Evolutionary conservation across 2,329 filamentous ascomycete genomes (phyloP), one percentile per base, ranked within the genome.

Genomic region (Hypoxylon sp.): DNA sequence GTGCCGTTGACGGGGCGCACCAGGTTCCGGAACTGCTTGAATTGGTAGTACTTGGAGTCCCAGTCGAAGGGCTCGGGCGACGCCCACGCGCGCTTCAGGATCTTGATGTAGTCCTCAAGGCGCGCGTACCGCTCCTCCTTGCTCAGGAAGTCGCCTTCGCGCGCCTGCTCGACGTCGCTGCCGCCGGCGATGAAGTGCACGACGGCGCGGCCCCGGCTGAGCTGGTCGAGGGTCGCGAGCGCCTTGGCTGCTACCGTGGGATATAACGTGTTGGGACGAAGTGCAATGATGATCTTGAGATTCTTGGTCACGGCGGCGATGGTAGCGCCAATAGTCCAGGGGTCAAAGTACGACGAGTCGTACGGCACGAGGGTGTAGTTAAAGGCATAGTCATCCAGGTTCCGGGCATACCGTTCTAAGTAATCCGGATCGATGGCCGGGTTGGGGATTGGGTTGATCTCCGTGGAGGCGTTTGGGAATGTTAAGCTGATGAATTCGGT

Each of bases 101-200:
- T 90, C 68, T 81, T 81, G 79, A 90, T 89, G 77, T 90, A 90
- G 70, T 90, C 88, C 74, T 89, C 88, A 5, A 88, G 79, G 0
- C 88, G 84, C 8, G 74, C 85, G 70, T 90, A 90, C 7, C 88
- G 84, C 74, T 89, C 79, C 8, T 86, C 83, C 73, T 90, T 90
- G 75, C 73, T 81, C 1, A 89, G 73, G 72, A 88, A 89, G 69
- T 90, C 88, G 10, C 88, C 88, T 75, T 90, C 88, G 27, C 81
- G 82, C 0, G 86, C 87, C 76, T 90, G 88, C 68, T 90, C 88
- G 2, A 77, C 84, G 61, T 90, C 88, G 63, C 83, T 88, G 53
- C 88, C 88, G 30, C 88, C 88, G 0, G 88, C 88, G 69, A 90
- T 90, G 73, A 90, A 89, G 72, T 90, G 88, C 10, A 89, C 88